Conservation (phyloP, 805 yeast species). For the Metschnikowia lunata region DNA sequence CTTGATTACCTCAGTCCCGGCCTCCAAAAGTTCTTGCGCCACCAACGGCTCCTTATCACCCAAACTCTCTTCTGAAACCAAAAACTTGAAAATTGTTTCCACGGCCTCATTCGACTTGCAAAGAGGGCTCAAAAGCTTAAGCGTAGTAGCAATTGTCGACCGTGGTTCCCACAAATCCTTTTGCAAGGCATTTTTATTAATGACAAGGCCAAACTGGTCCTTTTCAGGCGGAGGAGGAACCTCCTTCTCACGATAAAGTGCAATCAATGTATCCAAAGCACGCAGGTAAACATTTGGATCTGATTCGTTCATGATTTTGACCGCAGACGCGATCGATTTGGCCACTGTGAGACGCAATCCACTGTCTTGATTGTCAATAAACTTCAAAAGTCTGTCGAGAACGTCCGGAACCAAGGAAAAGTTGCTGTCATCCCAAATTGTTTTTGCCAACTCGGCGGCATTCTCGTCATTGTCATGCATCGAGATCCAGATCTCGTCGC, state of each 20-base stretch:
- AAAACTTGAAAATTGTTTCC: slow-evolving; percentile 53
- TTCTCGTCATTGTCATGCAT: slow-evolving; percentile 66
- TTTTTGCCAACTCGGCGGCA: slow-evolving; percentile 61
- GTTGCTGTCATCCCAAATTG: slow-evolving; percentile 81
- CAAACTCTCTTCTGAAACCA: slow-evolving; percentile 59
- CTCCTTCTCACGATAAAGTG: slow-evolving; percentile 54
- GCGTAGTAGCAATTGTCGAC: slow-evolving; percentile 70
- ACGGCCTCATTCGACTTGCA: slow-evolving; percentile 37
- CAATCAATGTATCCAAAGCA: slow-evolving; percentile 44
- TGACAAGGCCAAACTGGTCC: slow-evolving; percentile 77
- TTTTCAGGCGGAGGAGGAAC: slow-evolving; percentile 71
- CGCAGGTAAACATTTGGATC: slow-evolving; percentile 21
- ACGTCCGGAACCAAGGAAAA: slow-evolving; percentile 45
- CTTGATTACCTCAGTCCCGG: slow-evolving; percentile 74
- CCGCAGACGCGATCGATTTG: slow-evolving; percentile 59
- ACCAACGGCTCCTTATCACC: slow-evolving; percentile 73
- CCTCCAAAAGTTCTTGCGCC: slow-evolving; percentile 78
- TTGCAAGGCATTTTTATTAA: slow-evolving; percentile 55
- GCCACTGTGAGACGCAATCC: slow-evolving; percentile 75
- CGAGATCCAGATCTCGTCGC: slow-evolving; percentile 74
- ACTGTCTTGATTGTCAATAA: slow-evolving; percentile 51
- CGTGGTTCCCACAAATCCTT: slow-evolving; percentile 83
- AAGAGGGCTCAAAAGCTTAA: slow-evolving; percentile 54
- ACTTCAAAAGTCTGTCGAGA: slow-evolving; percentile 45
- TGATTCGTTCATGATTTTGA: slow-evolving; percentile 27